Evolutionary conservation across 75 land plant species (phyloP).

Genomic region (Picea sitchensis): DNA sequence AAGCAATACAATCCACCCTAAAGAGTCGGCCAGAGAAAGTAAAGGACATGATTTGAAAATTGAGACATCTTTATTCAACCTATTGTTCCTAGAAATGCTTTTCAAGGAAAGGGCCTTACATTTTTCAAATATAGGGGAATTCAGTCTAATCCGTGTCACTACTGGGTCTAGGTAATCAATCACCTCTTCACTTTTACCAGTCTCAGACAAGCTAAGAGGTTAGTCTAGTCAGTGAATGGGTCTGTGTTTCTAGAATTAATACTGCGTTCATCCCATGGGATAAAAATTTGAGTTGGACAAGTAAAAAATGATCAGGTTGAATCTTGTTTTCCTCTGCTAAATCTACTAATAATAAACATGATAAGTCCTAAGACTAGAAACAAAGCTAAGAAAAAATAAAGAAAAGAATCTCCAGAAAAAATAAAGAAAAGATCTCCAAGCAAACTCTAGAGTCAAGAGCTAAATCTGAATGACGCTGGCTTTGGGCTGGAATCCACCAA

Average conservation of each 20-base stretch:
- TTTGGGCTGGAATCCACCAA: background rate
- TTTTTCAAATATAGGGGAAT: background rate
- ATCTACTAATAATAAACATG: background rate
- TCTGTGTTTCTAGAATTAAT: background rate
- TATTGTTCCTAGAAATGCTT: constrained; percentile 1
- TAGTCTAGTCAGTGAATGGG: background rate
- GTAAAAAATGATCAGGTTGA: background rate
- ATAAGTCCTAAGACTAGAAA: no score
- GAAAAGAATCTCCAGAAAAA: no score
- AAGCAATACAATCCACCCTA: background rate
- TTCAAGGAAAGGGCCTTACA: background rate
- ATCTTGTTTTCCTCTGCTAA: background rate
- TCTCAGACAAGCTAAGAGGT: no score
- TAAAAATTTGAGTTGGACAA: background rate
- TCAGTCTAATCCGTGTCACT: background rate
- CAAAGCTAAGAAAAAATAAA: no score
- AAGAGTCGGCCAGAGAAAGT: background rate
- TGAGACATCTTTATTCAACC: background rate
- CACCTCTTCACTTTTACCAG: background rate
- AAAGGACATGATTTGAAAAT: background rate
- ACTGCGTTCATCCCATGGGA: background rate
- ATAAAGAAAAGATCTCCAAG: background rate
- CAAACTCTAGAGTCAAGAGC: background rate
- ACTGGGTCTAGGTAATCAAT: background rate
- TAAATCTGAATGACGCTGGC: background rate